Conservation (phyloP, 2,329 filamentous ascomycete genomes). For the Colletotrichum lupini region DNA sequence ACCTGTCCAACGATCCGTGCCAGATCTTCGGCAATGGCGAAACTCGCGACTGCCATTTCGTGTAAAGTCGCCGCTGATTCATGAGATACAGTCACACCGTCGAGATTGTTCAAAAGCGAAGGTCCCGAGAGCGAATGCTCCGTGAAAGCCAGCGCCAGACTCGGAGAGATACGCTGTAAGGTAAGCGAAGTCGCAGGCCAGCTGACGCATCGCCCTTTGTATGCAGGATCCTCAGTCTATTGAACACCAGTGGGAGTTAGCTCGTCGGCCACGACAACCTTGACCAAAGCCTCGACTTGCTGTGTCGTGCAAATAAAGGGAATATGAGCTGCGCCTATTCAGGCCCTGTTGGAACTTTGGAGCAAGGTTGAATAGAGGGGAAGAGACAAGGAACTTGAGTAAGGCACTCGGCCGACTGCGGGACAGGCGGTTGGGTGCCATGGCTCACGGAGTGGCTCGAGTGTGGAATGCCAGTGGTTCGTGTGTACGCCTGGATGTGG, state of each 20-base stretch:
- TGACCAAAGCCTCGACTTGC: slow-evolving; percentile 1
- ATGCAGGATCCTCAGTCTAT: not conserved
- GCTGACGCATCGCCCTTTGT: slow-evolving; percentile 18
- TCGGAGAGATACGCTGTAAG: not conserved
- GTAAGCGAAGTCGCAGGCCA: not conserved
- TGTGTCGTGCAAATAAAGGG: slow-evolving; percentile 8
- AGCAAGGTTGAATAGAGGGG: not conserved
- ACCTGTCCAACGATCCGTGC: slow-evolving; percentile 7
- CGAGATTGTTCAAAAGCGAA: not conserved
- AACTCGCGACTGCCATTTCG: not conserved
- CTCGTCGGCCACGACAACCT: not conserved
- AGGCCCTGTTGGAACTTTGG: not conserved
- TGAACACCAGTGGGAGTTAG: not conserved
- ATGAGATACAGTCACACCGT: not conserved
- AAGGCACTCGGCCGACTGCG: slow-evolving; percentile 16
- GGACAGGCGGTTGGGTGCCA: not conserved
- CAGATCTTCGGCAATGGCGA: slow-evolving; percentile 9
- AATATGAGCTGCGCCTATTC: not conserved
- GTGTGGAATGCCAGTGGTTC: slow-evolving; percentile 12
- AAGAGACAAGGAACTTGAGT: slow-evolving; percentile 14
- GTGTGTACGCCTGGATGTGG: slow-evolving; percentile 17
- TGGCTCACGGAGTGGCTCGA: slow-evolving; percentile 24
- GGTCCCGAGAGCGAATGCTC: not conserved
- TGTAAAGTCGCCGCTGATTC: not conserved
- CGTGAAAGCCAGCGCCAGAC: not conserved